These are phyloP conservation scores for Boeremia exigua DNA, from an alignment of 2,329 filamentous ascomycete genomes.

Conservation along the genomic window DNA sequence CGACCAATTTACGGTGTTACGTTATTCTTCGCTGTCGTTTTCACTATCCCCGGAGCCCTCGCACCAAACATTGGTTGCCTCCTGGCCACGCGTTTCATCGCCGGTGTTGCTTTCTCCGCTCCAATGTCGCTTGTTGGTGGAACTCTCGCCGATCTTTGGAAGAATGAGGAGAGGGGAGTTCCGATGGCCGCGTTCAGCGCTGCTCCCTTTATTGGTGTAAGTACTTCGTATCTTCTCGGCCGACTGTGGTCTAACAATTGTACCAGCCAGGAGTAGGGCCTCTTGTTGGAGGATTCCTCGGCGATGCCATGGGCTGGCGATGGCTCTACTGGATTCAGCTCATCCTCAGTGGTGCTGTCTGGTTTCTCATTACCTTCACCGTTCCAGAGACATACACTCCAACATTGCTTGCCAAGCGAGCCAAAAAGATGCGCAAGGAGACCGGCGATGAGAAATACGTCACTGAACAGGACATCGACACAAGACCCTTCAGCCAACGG, in stretches of 20 bases:
- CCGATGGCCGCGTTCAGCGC: constrained; percentile 87
- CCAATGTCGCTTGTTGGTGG: constrained; percentile 88
- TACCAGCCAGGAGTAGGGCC: constrained; percentile 64
- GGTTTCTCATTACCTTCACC: constrained; percentile 82
- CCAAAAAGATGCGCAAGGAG: constrained; percentile 72
- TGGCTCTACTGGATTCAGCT: constrained; percentile 90
- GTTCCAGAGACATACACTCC: constrained; percentile 89
- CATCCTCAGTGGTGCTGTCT: constrained; percentile 73
- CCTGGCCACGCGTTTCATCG: constrained; percentile 76
- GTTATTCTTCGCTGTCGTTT: constrained; percentile 73
- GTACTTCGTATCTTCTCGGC: background rate
- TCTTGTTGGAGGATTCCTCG: constrained; percentile 74
- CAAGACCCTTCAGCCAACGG: constrained; percentile 70
- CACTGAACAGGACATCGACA: constrained; percentile 81
- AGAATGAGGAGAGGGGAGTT: constrained; percentile 80
- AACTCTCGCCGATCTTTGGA: constrained; percentile 84
- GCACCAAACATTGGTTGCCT: constrained; percentile 78
- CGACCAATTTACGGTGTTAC: constrained; percentile 74
- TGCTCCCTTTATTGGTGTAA: constrained; percentile 74
- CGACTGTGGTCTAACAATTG: background rate
- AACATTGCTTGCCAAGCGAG: constrained; percentile 73
- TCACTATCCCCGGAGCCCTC: constrained; percentile 80
- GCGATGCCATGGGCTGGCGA: constrained; percentile 74
- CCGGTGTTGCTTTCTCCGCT: constrained; percentile 83
- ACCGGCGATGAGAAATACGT: constrained; percentile 72